Evolutionary conservation across 2,329 filamentous ascomycete genomes (phyloP).

Genomic region (Lasiodiplodia theobromae): DNA sequence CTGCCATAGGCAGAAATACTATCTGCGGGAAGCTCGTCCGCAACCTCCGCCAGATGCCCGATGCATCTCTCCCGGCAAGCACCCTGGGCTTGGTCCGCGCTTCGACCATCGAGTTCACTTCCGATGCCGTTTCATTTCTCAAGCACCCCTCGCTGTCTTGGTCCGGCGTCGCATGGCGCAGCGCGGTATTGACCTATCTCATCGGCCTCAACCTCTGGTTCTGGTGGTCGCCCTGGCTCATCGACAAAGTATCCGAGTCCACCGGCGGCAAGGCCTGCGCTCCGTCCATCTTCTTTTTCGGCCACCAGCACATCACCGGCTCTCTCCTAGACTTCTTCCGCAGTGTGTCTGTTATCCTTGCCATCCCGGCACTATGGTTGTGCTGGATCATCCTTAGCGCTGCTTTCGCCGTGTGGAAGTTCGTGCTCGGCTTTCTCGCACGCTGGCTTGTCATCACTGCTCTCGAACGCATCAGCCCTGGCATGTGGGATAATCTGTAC

Average conservation of each 20-base stretch:
- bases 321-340: neutral
- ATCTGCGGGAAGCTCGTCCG: neutral
- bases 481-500: neutral
- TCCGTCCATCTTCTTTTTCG: conserved; percentile 2
- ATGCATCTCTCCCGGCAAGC: neutral
- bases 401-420: neutral
- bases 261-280: neutral
- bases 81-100: neutral
- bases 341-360: neutral
- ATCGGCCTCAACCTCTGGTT: conserved; percentile 13
- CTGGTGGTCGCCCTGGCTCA: conserved; percentile 3
- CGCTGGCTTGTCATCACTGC: neutral
- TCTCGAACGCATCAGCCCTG: neutral
- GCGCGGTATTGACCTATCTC: conserved; percentile 5
- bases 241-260: neutral
- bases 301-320: neutral
- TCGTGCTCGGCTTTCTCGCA: neutral
- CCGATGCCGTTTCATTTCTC: neutral
- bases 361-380: neutral
- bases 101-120: neutral
- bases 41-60: neutral
- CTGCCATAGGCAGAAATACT: neutral
- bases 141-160: conserved; percentile 12
- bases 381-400: conserved; percentile 4
- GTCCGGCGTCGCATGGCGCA: conserved; percentile 15